phyloP scores from a whole-genome alignment of 2,329 filamentous ascomycete genomes.

The Colletotrichum echinochloae region DNA sequence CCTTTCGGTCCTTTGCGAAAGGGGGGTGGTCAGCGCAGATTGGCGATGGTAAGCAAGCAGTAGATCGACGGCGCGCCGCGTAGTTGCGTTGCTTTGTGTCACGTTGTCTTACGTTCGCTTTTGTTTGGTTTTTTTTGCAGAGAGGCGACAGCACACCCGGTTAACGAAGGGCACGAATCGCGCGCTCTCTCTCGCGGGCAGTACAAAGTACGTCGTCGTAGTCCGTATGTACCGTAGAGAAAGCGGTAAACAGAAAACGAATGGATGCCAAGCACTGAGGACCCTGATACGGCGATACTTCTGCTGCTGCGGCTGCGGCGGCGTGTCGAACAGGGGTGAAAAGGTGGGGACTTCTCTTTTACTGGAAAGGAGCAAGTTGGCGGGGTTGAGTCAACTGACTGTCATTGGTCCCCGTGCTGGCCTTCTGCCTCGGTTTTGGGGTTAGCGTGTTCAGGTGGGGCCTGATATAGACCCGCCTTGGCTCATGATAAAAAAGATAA shows the following conservation, averaged over 20 bases:
- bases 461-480: background rate
- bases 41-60: background rate
- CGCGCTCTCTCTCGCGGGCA: background rate
- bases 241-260: constrained; percentile 17
- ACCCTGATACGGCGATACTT: constrained; percentile 25
- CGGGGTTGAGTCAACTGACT: constrained; percentile 21
- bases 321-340: constrained; percentile 26
- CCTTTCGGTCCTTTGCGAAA: background rate
- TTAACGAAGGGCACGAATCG: background rate
- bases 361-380: constrained; percentile 29
- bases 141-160: background rate
- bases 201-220: background rate
- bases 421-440: constrained; percentile 1
- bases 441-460: constrained; percentile 16
- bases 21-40: constrained; percentile 17
- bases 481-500: constrained; percentile 4
- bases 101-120: background rate
- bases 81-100: background rate
- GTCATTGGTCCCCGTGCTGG: constrained; percentile 21
- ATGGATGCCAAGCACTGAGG: constrained; percentile 28
- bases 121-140: constrained; percentile 3
- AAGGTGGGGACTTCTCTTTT: constrained; percentile 7
- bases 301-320: constrained; percentile 6
- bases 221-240: background rate
- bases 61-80: background rate